Evolutionary conservation across 2,329 filamentous ascomycete genomes (phyloP), one percentile per base, ranked within the genome.

Genomic region (Epichloe hybrida): DNA sequence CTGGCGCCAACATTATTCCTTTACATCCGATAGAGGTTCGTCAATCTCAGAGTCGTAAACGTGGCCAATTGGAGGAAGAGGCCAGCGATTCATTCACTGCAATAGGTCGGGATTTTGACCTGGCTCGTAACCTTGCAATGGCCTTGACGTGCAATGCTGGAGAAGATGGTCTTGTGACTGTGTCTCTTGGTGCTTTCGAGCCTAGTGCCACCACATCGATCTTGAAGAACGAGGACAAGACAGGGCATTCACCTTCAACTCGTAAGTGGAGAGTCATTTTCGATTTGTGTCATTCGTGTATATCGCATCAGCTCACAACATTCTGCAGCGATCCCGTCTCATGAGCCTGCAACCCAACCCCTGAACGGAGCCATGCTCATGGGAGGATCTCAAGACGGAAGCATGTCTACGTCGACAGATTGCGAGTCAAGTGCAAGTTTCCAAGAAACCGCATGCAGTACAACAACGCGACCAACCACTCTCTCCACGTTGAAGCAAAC

Each of bases 121-220:
- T 62, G 48, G 55, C 58, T 20, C 54, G 53, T 8, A 55, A 54
- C 1, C 52, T 65, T n/a, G 55, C 58, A 4, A 48, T 64, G 47
- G 54, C 54, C 35, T 46, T 65, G 12, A 57, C 59, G 5, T 67
- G 62, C 46, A 58, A 58, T 34, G 57, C 63, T 48, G 64, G 64
- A 1, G 50, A 58, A n/a, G 59, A 66, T 45, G 65, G 63, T 15
- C 54, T 65, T 21, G 54, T 68, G 3, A 66, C 62, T 6, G 44
- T 64, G 11, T 62, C 62, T 37, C 39, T 62, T 3, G 49, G 31
- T 15, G 17, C n/a, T 5, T 56, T 57, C 7, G 52, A 53, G 12
- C 43, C 56, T 9, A 48, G 49, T 2, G 39, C 58, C 39, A 51
- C 54, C 45, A 46, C 59, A 5, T 55, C 44, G 17, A 34, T 40